Base-by-base conservation (phyloP, 805 yeast genomes). In the Starmera pachycereana region DNA sequence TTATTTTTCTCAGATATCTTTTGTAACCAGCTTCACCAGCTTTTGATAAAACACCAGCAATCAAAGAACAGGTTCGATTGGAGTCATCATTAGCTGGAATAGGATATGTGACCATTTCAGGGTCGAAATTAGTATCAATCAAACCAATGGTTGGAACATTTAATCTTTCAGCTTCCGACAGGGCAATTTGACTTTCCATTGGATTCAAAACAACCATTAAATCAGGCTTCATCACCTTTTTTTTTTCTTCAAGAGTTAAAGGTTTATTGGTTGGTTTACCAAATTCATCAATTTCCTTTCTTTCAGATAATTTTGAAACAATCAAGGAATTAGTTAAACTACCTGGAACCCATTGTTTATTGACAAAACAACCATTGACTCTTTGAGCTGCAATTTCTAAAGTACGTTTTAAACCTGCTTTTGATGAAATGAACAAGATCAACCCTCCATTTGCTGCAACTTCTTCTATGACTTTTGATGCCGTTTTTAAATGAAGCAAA, bases 81-180 rank as follows among this genome's bases (percentile, higher is more conserved):
- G 95, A 81, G 58, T 89, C 97, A 59, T 92, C 97, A 58, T 92
- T 92, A 46, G 95, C 95, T 13, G 97, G 97, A 49, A 92, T 84
- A 38, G 97, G 95, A 56, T 92, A 92, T 2, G 96, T 87, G 40
- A 90, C 84, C 50, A 82, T 65, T 12, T 84, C 74, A 8, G 97
- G 95, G 57, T 92, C 96, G 58, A 83, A 78, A 61, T 92, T 90
- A 18, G 97, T 89, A 63, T 92, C 98, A 46, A 92, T 78, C 42
- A 92, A 73, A 27, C 96, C 97, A 51, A 92, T 78, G 1, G 97
- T 88, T 43, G 98, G 98, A 29, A 92, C 75, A 58, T 95, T 74
- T 44, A 80, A 69, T 54, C 77, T 76, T 50, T 76, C 73, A 46
- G 97, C 92, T 63, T 92, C 98, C 38, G 70, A 69, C 38, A 92